Percentiles rank a stretch among this genome's conserved stretches.
Evolutionary conservation across 2,329 filamentous ascomycete species (phyloP).

Genomic region (Cladosporium sp.): DNA sequence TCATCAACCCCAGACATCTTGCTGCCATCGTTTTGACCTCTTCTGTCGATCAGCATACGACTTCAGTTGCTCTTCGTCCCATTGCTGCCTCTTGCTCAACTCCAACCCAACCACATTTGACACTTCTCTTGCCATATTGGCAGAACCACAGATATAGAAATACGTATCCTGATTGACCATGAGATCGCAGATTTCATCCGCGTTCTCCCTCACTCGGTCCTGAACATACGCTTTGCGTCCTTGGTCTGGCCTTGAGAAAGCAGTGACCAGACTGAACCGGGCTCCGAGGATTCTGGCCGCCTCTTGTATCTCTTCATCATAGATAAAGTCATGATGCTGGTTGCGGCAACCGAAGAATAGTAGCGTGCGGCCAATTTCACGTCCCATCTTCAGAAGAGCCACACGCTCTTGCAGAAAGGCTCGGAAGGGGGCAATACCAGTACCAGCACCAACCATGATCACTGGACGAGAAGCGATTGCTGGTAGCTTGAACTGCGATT

Average conservation of each 20-base stretch:
- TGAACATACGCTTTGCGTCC: constrained; percentile 43
- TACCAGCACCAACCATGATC: constrained; percentile 56
- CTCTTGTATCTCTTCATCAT: constrained; percentile 39
- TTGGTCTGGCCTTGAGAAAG: constrained; percentile 37
- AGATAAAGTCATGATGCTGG: constrained; percentile 46
- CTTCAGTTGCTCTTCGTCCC: constrained; percentile 26
- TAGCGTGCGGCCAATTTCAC: constrained; percentile 28
- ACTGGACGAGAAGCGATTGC: constrained; percentile 47
- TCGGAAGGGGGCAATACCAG: constrained; percentile 53
- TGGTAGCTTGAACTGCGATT: constrained; percentile 52
- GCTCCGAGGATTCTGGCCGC: constrained; percentile 27
- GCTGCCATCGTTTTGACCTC: constrained; percentile 30
- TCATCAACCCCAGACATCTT: constrained; percentile 32
- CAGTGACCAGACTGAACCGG: constrained; percentile 35
- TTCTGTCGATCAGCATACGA: constrained; percentile 30
- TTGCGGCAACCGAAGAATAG: constrained; percentile 46
- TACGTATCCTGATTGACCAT: constrained; percentile 39
- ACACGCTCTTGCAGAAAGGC: constrained; percentile 44
- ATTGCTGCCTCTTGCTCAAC: constrained; percentile 22
- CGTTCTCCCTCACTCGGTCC: constrained; percentile 40
- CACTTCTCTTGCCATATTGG: constrained; percentile 43
- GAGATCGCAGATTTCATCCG: constrained; percentile 35
- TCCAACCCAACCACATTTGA: constrained; percentile 24
- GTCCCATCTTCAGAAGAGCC: constrained; percentile 35
- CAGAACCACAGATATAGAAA: constrained; percentile 48